A percentile compares a stretch with the other conserved stretches of the same genome.
These are phyloP conservation scores for Pistacia vera DNA, from an alignment of 345 rosid species.

Conservation along the genomic window DNA sequence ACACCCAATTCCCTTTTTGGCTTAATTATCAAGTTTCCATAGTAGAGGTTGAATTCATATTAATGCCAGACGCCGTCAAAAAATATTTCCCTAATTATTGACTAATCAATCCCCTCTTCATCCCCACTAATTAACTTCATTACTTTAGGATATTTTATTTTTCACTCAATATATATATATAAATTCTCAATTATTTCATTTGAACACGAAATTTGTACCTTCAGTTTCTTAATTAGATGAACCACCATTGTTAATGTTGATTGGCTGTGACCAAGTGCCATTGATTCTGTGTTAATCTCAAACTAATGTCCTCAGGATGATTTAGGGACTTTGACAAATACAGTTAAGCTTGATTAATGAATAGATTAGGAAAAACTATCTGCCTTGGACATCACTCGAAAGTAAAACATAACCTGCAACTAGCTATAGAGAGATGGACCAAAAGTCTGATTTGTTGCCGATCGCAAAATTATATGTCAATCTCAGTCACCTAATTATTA, in stretches of 20 bases:
- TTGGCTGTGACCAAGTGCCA: neutral
- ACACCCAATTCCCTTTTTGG: conserved; percentile 2
- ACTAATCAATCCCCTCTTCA: neutral
- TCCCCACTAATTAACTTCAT: no score
- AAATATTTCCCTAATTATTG: neutral
- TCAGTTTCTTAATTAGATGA: neutral
- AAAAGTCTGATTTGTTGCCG: conserved; percentile 5
- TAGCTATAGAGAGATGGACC: neutral
- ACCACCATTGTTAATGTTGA: neutral
- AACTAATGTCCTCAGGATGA: neutral
- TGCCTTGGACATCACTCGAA: conserved; percentile 38
- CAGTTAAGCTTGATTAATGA: neutral
- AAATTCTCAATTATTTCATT: no score
- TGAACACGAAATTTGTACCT: no score
- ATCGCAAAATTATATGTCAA: conserved; percentile 11
- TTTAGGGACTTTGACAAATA: neutral
- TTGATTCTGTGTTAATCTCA: neutral
- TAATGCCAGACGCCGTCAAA: conserved; percentile 25
- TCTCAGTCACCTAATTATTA: conserved; percentile 38
- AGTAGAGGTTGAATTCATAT: neutral
- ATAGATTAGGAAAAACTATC: no score
- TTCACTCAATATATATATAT: no score
- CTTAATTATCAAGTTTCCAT: conserved; percentile 35
- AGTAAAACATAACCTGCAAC: conserved; percentile 20
- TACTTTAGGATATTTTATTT: no score